Percentiles rank a stretch among this genome's conserved stretches.
Conservation (phyloP, 106 monocot species). For the Amphibolis antarctica region DNA sequence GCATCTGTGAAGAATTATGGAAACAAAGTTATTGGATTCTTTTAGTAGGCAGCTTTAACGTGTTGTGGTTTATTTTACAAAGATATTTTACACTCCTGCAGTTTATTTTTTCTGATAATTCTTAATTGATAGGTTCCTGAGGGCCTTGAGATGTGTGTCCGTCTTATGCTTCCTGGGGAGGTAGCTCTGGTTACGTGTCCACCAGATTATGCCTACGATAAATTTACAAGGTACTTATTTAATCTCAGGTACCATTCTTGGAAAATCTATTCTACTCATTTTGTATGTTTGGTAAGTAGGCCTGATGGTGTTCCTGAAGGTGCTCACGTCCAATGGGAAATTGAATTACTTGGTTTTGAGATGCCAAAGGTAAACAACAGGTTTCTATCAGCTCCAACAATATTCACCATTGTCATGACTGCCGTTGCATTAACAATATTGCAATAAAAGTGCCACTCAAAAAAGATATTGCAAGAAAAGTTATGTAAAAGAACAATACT, state of each 20-base stretch:
- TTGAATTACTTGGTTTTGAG: slow-evolving; percentile 94
- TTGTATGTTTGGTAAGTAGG: slow-evolving; percentile 18
- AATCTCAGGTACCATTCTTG: not conserved
- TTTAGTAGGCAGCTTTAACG: too few relatives aligned
- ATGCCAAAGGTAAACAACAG: slow-evolving; percentile 58
- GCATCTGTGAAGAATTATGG: too few relatives aligned
- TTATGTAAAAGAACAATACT: too few relatives aligned
- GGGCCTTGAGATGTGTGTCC: slow-evolving; percentile 92
- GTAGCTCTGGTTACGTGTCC: slow-evolving; percentile 79
- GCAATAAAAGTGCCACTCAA: too few relatives aligned
- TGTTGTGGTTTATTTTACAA: too few relatives aligned
- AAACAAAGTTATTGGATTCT: too few relatives aligned
- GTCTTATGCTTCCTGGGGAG: slow-evolving; percentile 94
- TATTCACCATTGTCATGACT: not conserved
- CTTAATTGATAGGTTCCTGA: slow-evolving; percentile 68
- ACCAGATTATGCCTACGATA: slow-evolving; percentile 99
- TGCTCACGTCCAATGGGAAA: slow-evolving; percentile 88
- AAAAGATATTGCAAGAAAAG: too few relatives aligned
- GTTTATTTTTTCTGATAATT: slow-evolving; percentile 1
- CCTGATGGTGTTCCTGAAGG: slow-evolving; percentile 78
- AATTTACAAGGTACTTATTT: slow-evolving; percentile 51
- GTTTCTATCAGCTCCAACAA: not conserved
- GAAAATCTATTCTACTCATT: not conserved
- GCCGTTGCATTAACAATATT: not conserved
- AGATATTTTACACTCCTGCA: not conserved